Evolutionary conservation across 2,329 filamentous ascomycete genomes (phyloP), one percentile per base, ranked within the genome.

Genomic region (Erysiphe pisi): DNA sequence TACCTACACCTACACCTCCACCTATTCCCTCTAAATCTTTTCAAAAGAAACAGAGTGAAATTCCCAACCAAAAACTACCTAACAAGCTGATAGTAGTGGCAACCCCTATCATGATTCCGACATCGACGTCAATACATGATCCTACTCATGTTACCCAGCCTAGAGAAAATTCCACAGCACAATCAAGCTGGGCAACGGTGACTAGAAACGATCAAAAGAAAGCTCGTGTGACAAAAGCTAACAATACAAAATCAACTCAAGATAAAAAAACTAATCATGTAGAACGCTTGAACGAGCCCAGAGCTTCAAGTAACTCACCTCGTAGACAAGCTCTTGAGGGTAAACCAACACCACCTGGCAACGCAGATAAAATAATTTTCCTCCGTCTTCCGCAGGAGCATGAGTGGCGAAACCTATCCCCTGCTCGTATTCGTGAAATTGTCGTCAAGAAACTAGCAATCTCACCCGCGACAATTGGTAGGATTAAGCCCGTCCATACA

Each of bases 361-460:
- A 61, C 3, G 20, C 18, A n/a, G 63, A 70, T n/a, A 40, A 70
- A 20, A 36, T 0, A 70, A 36, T 70, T 2, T 70, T 70, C 40
- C 11, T 70, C 25, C 63, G 8, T 40, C 63, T 70, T 1, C 31
- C 63, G 11, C 25, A 14, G 16, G 25, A 70, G 16, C 70, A 74
- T 49, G 70, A 74, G 28, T 74, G 70, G 43, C 11, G 70, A 6
- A 74, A 52, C 22, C 45, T 74, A 74, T 49, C 70, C 1, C 70
- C 40, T 25, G 45, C 70, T n/a, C 0, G 40, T 8, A 74, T 74
- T 52, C 45, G 70, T 18, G 31, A 70, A 70, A 43, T 70, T 18
- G 12, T 70, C 3, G 31, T 70, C 2, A 40, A 70, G 63, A 36
- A 43, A 43, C 12, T 36, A 18, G 28, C 63, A 7, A 43, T 70